phyloP scores from a whole-genome alignment of 176 grass and related monocot genomes.

The Juncus inflexus region DNA sequence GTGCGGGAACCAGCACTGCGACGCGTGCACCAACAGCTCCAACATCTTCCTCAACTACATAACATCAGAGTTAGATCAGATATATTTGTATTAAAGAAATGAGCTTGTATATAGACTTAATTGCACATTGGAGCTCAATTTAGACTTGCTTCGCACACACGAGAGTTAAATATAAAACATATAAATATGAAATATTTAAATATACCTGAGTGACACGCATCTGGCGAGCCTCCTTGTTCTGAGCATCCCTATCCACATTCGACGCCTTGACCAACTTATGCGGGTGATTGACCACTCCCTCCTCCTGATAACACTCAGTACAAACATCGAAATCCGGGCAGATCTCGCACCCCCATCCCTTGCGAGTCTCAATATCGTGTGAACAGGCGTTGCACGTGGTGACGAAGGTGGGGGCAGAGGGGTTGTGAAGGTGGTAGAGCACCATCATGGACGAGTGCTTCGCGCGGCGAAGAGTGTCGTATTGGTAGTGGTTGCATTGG shows the following conservation, averaged over 20 bases:
- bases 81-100: constrained; percentile 6
- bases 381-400: constrained; percentile 78
- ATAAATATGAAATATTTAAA: background rate
- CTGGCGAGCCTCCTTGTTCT: constrained; percentile 95
- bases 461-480: constrained; percentile 92
- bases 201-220: constrained; percentile 82
- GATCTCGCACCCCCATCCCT: constrained; percentile 95
- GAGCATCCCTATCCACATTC: constrained; percentile 73
- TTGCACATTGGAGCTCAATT: background rate
- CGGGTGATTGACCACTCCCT: constrained; percentile 67
- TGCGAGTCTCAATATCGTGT: constrained; percentile 94
- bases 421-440: constrained; percentile 98
- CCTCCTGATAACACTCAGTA: constrained; percentile 80
- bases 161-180: no score
- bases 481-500: constrained; percentile 99
- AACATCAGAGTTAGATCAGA: constrained; percentile 7
- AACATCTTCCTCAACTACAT: constrained; percentile 73
- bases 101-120: background rate
- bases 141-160: no score
- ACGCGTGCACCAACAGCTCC: constrained; percentile 85
- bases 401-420: constrained; percentile 91
- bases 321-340: constrained; percentile 99
- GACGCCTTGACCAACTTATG: constrained; percentile 93
- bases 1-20: constrained; percentile 50
- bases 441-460: constrained; percentile 99